Evolutionary conservation across 129 eudicot species (phyloP), one percentile per base, ranked within the genome.

Genomic region (Flaveria linearis): DNA sequence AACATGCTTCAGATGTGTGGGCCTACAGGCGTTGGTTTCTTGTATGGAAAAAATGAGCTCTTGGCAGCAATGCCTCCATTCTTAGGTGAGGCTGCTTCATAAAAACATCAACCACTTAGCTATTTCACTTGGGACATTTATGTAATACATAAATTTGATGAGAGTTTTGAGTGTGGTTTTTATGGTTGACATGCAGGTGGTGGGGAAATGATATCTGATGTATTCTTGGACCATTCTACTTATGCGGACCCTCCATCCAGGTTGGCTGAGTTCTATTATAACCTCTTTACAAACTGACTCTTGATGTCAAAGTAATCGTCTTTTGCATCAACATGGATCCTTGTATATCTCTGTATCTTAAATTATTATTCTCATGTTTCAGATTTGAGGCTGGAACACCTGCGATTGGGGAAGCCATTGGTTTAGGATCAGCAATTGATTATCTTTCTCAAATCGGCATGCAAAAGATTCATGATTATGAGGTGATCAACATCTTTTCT

Each of bases 1-100:
- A 89, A 71, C 91, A 83, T 91, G 89, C 92, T 89, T 91, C 97
- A 95, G 99, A 95, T 95, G 99, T 95, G 99, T 89, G 99, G 97
- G 90, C 99, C 97, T 82, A 95, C 99, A 86, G 99, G 99, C 90
- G 75, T 95, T 73, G 99, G 99, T 50, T 95, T 95, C 96, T 84
- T 95, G 72, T 95, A 91, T 75, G 99, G 96, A 53, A 95, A 89
- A 70, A 79, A 84, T 14, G 96, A 95, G 91, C 86, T 91, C 55
- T 78, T 95, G 78, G 78, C 83, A 18, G 83, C 84, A 65, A 95
- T 95, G 99, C 97, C 97, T 85, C 99, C 99, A 50, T 95, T 95
- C 76, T 84, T 91, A 85, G 99, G 99, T 89, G 85, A 82, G 88
- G n/a, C 5, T 73, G 73, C 39, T 49, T 58, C 36, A 36, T 74